These are phyloP conservation scores for Penicillium canariense DNA, from an alignment of 495 filamentous ascomycete species.

Conservation along the genomic window DNA sequence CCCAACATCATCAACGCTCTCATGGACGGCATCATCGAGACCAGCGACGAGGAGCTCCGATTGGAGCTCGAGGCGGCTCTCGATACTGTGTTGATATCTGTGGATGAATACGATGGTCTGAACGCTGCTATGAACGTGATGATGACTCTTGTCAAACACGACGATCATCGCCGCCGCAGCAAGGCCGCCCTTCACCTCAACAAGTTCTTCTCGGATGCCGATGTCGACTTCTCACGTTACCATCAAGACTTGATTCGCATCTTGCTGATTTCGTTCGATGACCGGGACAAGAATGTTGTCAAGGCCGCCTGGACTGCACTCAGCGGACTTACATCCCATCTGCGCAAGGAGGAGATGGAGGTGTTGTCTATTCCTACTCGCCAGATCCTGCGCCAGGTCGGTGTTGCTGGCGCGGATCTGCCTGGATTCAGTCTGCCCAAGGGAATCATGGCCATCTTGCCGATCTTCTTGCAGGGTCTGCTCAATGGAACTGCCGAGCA, in stretches of 20 bases:
- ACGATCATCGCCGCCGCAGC: conserved; percentile 81
- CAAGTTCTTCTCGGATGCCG: conserved; percentile 79
- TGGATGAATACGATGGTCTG: conserved; percentile 93
- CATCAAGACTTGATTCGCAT: conserved; percentile 90
- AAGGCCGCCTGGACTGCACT: conserved; percentile 91
- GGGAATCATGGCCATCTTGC: conserved; percentile 94
- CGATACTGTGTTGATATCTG: conserved; percentile 82
- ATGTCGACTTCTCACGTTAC: conserved; percentile 89
- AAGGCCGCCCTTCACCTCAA: conserved; percentile 76
- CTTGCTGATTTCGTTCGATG: conserved; percentile 87
- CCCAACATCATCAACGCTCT: conserved; percentile 87
- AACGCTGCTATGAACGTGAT: conserved; percentile 94
- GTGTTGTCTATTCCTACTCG: conserved; percentile 83
- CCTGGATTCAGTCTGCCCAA: conserved; percentile 91
- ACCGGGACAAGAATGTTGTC: conserved; percentile 77
- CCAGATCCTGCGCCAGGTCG: conserved; percentile 79
- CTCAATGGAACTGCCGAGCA: conserved; percentile 95
- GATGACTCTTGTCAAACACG: conserved; percentile 80
- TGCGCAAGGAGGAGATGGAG: conserved; percentile 99
- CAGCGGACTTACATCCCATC: conserved; percentile 77
- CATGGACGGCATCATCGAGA: conserved; percentile 84
- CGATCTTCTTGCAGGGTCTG: conserved; percentile 95
- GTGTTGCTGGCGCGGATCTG: conserved; percentile 79
- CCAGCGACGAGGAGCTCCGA: conserved; percentile 71
- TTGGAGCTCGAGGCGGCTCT: conserved; percentile 75